These are phyloP conservation scores for Macrophomina tecta DNA, from an alignment of 2,329 filamentous ascomycete species.

Conservation along the genomic window DNA sequence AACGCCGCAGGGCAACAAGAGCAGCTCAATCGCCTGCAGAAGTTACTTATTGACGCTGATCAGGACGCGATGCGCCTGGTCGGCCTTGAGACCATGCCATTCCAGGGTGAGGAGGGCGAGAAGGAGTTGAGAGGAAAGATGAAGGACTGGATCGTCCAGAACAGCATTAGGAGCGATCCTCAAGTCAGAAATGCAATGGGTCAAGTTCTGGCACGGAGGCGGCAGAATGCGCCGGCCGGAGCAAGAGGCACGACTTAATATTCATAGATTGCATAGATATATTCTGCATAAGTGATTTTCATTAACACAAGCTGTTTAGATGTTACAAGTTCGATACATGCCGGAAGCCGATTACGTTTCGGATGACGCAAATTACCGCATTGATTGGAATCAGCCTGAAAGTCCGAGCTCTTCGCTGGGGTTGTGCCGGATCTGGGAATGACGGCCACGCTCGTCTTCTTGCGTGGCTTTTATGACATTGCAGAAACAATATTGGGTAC, in stretches of 20 bases:
- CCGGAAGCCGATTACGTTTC: too few relatives aligned
- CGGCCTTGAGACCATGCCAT: conserved; percentile 81
- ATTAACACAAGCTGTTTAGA: too few relatives aligned
- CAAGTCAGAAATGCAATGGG: conserved; percentile 83
- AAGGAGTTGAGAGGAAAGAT: conserved; percentile 72
- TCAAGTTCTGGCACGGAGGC: conserved; percentile 67
- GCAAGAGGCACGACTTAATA: conserved; percentile 47
- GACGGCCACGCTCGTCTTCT: too few relatives aligned
- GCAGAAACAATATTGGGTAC: too few relatives aligned
- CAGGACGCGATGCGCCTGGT: conserved; percentile 73
- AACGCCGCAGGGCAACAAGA: conserved; percentile 52
- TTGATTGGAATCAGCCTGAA: too few relatives aligned
- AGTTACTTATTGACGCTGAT: conserved; percentile 65
- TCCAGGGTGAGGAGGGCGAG: conserved; percentile 71
- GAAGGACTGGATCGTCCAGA: conserved; percentile 86
- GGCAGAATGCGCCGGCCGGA: conserved; percentile 67
- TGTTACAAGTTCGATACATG: too few relatives aligned
- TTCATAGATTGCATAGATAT: neutral
- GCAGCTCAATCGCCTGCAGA: conserved; percentile 71
- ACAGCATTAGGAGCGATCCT: conserved; percentile 78
- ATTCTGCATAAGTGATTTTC: too few relatives aligned
- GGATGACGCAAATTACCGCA: too few relatives aligned
- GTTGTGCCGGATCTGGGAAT: too few relatives aligned
- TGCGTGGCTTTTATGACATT: too few relatives aligned
- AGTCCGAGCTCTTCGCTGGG: too few relatives aligned